phyloP scores from a whole-genome alignment of 2,329 filamentous ascomycete genomes.

The Aspergillus aculeatus region DNA sequence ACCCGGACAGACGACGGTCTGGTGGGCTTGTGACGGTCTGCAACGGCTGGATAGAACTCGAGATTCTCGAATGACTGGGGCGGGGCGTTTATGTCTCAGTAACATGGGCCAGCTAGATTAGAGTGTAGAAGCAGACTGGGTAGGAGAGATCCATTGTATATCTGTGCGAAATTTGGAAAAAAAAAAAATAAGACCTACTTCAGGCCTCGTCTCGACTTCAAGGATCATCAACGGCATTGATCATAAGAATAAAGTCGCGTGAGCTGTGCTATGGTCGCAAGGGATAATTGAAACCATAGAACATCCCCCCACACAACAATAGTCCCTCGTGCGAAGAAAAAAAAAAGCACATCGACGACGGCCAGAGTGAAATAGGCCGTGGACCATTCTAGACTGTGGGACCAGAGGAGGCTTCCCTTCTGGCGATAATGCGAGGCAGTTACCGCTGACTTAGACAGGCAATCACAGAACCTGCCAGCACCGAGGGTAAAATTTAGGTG shows the following conservation, averaged over 20 bases:
- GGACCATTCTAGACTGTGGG: not conserved
- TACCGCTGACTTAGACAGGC: not conserved
- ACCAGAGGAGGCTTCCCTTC: not conserved
- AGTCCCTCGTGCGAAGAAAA: not conserved
- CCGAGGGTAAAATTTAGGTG: not conserved
- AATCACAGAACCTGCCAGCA: not conserved
- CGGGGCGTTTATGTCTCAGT: not conserved
- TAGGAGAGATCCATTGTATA: too few species aligned
- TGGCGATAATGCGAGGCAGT: not conserved
- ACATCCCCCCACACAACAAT: too few species aligned
- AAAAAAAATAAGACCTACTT: too few species aligned
- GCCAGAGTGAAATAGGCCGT: not conserved
- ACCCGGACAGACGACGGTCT: not conserved
- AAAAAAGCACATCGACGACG: not conserved
- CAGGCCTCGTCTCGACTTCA: too few species aligned
- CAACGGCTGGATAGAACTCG: too few species aligned
- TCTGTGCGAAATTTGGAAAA: too few species aligned
- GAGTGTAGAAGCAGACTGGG: not conserved
- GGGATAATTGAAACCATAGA: too few species aligned
- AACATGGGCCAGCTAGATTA: not conserved
- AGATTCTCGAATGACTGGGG: not conserved
- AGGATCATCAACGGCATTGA: too few species aligned
- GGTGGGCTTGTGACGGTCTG: too few species aligned
- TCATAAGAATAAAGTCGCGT: too few species aligned
- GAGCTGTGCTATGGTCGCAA: too few species aligned